Conservation (phyloP, 192 early-diverging fungal genomes). For the Bifiguratus adelaidae region DNA sequence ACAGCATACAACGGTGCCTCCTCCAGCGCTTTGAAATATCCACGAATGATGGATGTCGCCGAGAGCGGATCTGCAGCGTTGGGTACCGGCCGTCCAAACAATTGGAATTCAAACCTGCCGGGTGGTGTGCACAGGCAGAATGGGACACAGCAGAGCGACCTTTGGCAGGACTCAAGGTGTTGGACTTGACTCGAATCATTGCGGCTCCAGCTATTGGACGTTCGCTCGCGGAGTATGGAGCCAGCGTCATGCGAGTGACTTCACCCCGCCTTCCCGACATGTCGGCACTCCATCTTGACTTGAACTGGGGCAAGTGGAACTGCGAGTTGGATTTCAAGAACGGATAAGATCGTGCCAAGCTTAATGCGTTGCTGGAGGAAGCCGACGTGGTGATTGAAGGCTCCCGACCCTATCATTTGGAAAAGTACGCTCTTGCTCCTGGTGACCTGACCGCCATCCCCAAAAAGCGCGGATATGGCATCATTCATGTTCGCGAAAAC, state of each 20-base stretch:
- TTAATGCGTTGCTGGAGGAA: conserved; percentile 2
- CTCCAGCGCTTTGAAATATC: no score
- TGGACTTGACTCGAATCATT: conserved; percentile 7
- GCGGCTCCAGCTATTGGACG: conserved; percentile 4
- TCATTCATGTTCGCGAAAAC: conserved; percentile 2
- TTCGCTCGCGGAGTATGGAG: conserved; percentile 6
- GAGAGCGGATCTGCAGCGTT: no score
- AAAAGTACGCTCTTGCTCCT: conserved; percentile 3
- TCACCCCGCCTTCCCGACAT: conserved; percentile 2
- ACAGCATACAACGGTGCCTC: no score
- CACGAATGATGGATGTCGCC: no score
- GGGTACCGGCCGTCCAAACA: no score
- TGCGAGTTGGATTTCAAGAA: conserved; percentile 3
- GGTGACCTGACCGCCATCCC: neutral
- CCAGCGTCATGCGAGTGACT: conserved; percentile 4
- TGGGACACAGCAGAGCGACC: neutral
- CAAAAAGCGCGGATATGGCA: conserved; percentile 1
- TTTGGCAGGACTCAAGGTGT: conserved; percentile 5
- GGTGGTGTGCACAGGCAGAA: no score
- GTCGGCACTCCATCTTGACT: neutral
- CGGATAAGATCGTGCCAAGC: neutral
- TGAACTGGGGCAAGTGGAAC: conserved; percentile 2
- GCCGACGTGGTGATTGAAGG: conserved; percentile 5
- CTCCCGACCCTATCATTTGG: conserved; percentile 2
- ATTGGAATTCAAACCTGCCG: no score